Percentiles rank a stretch among this genome's conserved stretches.
Conservation (phyloP, 352 stramenopile species). For the Phytopythium vexans region DNA sequence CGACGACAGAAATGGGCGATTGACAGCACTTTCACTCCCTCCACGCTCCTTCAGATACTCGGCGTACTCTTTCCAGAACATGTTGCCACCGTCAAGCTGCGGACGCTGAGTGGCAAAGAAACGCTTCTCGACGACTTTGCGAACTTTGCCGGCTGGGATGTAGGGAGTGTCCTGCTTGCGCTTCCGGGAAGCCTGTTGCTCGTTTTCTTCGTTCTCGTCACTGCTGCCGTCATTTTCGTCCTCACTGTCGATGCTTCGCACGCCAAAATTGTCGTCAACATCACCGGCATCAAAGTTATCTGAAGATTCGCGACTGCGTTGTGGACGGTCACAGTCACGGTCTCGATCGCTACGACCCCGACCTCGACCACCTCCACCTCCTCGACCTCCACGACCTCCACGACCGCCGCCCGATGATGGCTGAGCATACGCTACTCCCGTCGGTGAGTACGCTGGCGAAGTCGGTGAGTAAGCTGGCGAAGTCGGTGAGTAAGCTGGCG, state of each 20-base stretch:
- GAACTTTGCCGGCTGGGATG: constrained; percentile 39
- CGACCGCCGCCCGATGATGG: too few relatives aligned
- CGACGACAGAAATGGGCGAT: constrained; percentile 41
- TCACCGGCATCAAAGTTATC: not conserved
- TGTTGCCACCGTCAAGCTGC: constrained; percentile 33
- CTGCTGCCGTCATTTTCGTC: constrained; percentile 11
- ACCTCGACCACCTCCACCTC: too few relatives aligned
- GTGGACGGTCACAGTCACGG: too few relatives aligned
- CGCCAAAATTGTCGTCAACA: constrained; percentile 5
- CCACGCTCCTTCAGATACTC: constrained; percentile 17
- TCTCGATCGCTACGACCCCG: too few relatives aligned
- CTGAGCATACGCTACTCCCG: too few relatives aligned
- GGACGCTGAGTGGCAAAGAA: constrained; percentile 25
- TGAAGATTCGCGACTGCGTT: too few relatives aligned
- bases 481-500: not conserved
- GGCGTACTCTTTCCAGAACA: constrained; percentile 66
- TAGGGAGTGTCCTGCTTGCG: constrained; percentile 17
- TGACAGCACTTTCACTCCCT: not conserved
- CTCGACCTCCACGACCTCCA: too few relatives aligned
- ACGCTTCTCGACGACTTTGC: constrained; percentile 39
- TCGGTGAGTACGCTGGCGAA: too few relatives aligned
- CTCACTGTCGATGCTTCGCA: constrained; percentile 8
- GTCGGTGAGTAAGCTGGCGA: too few relatives aligned
- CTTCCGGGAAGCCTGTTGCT: not conserved
- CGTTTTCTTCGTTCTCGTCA: not conserved